Base-by-base conservation (phyloP, 1,284 basidiomycete species). In the Trametes sp. region DNA sequence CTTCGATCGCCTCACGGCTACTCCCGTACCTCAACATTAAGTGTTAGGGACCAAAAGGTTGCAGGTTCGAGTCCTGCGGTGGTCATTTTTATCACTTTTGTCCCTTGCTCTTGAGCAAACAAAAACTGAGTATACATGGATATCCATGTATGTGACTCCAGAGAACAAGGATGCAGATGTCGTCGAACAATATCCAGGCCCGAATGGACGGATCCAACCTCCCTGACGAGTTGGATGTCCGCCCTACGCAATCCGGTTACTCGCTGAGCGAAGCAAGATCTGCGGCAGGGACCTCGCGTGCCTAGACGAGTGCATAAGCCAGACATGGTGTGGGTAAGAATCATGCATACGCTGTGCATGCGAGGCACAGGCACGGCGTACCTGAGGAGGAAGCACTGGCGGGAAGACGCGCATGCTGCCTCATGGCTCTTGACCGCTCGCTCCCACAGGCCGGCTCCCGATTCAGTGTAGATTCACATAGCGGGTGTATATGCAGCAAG, bases 11-110 rank as follows among this genome's bases (percentile, higher is more conserved):
- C 74, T 11, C 73, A 75, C 74, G 80, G 73, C 68, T 26, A 21
- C 42, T 8, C 14, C n/a, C n/a, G n/a, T n/a, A n/a, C n/a, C n/a
- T n/a, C n/a, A n/a, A n/a, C n/a, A n/a, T n/a, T n/a, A n/a, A n/a
- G n/a, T n/a, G n/a, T n/a, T 8, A 24, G 24, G 10, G 42, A 91
- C 86, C 88, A 89, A 88, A 88, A 90, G 88, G 88, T 86, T 90
- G 88, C 87, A 90, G 89, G 89, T 92, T 92, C 89, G 89, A 92
- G 88, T 90, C 89, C 87, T 90, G 88, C 88, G 85, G 87, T 87
- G 86, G 87, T 87, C 85, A 87, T 76, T 72, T 72, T 77, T 74
- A 77, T 72, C 3, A 26, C 3, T 36, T 36, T 16, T 24, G 35
- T 13, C 13, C 33, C 24, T 1, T 11, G 14, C 11, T 23, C 21